Evolutionary conservation across 163 green algal genomes (phyloP), one percentile per base, ranked within the genome.

Genomic region (Picocystis sp.): DNA sequence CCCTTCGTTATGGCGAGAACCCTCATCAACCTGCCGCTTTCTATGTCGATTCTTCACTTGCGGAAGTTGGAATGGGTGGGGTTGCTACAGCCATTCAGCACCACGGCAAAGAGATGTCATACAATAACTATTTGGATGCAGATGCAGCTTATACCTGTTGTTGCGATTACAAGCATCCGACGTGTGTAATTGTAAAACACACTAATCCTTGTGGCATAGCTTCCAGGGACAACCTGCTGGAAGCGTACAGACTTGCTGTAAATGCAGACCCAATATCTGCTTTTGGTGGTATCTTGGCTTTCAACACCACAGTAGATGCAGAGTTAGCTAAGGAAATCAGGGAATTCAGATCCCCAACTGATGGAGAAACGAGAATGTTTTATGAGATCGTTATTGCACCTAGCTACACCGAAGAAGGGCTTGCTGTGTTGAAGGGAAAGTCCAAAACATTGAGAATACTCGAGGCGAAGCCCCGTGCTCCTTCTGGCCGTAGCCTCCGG

Each of bases 341-440:
- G 6, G 83, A 98, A 76, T 97, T 93, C 72, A 73, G 88, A 34
- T 73, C 53, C 38, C 89, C 89, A 19, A 86, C 80, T 21, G 89
- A 98, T 69, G 75, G 73, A 53, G 81, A 94, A 74, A 97, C 86
- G 19, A 77, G 82, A 45, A 97, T 98, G 90, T 98, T 98, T 61
- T 98, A 96, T 63, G 90, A 98, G 72, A 96, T 98, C 25, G 90
- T 98, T 10, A 92, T 96, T 52, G 90, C 89, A 5, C 90, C 90
- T 15, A 50, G 55, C 34, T 98, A 97, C 79, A 95, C 85, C 1
- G 61, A 74, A 1, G 38, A 73, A 52, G 84, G 83, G 25, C 70
- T 94, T 50, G 69, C 67, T 22, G 66, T 81, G 54, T 70, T 94
- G 25, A 89, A 92, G 72, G 89, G 89, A 63, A 98, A 98, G 79